Base-by-base conservation (phyloP, 805 yeast genomes). In the Candida railenensis region DNA sequence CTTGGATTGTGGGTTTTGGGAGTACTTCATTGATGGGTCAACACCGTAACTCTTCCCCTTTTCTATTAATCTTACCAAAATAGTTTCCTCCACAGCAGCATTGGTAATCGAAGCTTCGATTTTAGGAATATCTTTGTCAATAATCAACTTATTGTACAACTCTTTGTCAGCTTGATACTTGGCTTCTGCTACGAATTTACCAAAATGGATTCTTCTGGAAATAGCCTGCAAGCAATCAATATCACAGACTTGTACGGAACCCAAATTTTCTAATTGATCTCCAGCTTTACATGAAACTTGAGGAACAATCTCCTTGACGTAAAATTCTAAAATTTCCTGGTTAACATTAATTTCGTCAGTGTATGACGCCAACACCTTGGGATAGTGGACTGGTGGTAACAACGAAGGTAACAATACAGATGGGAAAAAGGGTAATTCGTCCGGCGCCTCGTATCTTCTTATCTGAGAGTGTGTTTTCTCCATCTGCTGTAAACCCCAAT, bases 101-200 rank as follows among this genome's bases (percentile, higher is more conserved):
- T 94, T 92, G 5, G 98, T 91, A 55, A 94, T 92, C 34, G 87
- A 85, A 18, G 71, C 81, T 57, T 84, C 87, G 42, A 94, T 85
- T 0, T 92, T 96, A 11, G 72, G 69, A 4, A 80, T 67, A 61
- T 94, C 96, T 47, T 72, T 76, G 0, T 74, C 79, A 51, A 70
- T 62, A 54, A 94, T 94, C 55, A 90, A 67, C 54, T 76, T 68
- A 1, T 80, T 80, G 70, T 83, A 89, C 43, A 63, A 65, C 42
- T 79, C 87, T 32, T 72, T 76, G 50, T 91, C 94, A 22, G 74
- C 69, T 56, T 76, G 83, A 65, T 82, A 94, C 67, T 94, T 94
- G 39, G 96, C 87, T 64, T 94, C 99, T 3, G 99, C 99, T 8
- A 94, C 99, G 73, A 92, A 94, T 67, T 87, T 88, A 42, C 99